These are phyloP conservation scores for Inga laurina DNA, from an alignment of 306 rosid genomes.

Conservation along the genomic window DNA sequence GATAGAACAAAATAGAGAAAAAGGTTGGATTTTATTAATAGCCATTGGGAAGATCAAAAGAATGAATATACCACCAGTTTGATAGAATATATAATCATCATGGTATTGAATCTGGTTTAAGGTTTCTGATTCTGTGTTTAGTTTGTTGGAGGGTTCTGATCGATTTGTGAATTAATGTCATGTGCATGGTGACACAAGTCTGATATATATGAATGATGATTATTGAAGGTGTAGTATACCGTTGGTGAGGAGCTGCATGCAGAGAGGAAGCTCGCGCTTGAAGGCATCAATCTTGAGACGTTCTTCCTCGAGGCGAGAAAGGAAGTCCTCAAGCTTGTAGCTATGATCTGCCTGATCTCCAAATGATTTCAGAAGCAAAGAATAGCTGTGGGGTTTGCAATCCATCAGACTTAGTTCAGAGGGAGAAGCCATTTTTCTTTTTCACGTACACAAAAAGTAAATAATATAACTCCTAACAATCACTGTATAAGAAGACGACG, in stretches of 20 bases:
- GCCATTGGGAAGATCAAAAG: constrained; percentile 19
- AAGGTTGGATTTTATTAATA: constrained; percentile 17
- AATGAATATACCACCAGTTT: constrained; percentile 17
- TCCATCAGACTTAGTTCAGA: constrained; percentile 74
- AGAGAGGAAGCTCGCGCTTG: constrained; percentile 99
- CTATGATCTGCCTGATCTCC: constrained; percentile 66
- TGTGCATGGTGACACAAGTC: constrained; percentile 10
- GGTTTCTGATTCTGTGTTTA: constrained; percentile 16
- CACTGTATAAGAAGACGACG: constrained; percentile 31
- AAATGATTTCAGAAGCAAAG: constrained; percentile 80
- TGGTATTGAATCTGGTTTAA: constrained; percentile 27
- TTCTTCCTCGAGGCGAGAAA: constrained; percentile 87
- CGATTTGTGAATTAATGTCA: neutral
- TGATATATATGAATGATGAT: neutral
- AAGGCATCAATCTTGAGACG: constrained; percentile 95
- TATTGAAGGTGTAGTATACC: constrained; percentile 49
- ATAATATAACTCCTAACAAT: neutral
- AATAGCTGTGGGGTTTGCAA: constrained; percentile 80
- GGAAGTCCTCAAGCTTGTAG: constrained; percentile 80
- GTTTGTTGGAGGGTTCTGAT: constrained; percentile 11
- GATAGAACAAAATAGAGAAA: constrained; percentile 32
- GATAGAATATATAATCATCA: constrained; percentile 31
- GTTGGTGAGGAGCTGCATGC: constrained; percentile 97
- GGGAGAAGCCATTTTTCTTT: constrained; percentile 69
- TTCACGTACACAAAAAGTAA: constrained; percentile 3